Percentiles rank a stretch among this genome's conserved stretches.
Conservation (phyloP, 768 basidiomycete species). For the Macrocybe gigantea region DNA sequence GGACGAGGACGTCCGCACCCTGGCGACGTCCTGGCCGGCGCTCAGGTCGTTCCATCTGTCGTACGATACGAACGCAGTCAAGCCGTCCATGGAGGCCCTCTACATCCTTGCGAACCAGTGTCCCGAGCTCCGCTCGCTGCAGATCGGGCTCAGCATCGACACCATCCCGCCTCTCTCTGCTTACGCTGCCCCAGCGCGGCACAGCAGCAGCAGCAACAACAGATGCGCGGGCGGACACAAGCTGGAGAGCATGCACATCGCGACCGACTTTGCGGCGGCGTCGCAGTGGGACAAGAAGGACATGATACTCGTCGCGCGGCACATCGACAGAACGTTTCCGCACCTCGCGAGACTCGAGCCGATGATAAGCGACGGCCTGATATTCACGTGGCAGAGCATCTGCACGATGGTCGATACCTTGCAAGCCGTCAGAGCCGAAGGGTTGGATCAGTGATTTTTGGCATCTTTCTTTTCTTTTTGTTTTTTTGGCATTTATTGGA, state of each 20-base stretch:
- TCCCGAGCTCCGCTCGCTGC: not conserved
- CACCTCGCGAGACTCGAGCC: not conserved
- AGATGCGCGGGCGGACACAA: not conserved
- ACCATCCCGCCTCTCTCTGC: not conserved
- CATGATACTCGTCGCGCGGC: not conserved
- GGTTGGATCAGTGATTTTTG: not conserved
- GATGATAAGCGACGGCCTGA: not conserved
- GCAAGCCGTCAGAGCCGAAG: not conserved
- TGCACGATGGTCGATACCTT: not conserved
- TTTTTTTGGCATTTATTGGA: too few relatives aligned
- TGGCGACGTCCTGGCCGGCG: not conserved
- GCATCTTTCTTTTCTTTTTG: too few relatives aligned
- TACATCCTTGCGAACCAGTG: not conserved
- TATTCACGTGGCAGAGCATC: not conserved
- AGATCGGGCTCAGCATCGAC: not conserved
- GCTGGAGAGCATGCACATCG: not conserved
- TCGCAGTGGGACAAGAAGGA: not conserved
- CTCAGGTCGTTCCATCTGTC: constrained; percentile 2
- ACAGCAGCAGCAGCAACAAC: not conserved
- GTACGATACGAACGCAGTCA: not conserved
- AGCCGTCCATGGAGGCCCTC: not conserved
- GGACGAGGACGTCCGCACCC: not conserved
- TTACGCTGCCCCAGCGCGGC: not conserved
- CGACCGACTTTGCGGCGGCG: too few relatives aligned
- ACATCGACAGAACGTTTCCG: constrained; percentile 1